Base-by-base conservation (phyloP, 139 green algal genomes). In the Protoeuglena noctilucae region DNA sequence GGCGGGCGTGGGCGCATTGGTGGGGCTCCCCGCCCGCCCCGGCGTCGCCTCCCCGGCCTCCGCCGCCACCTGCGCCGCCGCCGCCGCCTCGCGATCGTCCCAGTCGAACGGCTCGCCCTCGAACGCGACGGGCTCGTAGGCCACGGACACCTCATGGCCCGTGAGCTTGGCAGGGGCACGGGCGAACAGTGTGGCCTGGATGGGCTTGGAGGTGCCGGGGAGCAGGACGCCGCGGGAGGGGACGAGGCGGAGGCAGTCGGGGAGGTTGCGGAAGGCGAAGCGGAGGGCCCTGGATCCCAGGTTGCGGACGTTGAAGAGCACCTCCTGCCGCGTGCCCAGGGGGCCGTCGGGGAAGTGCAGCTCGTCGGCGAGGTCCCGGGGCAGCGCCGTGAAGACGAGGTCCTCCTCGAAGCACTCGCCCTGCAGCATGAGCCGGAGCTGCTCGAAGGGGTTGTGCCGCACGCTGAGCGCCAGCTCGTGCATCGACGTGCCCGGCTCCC, bases 351-450 rank as follows among this genome's bases (percentile, higher is more conserved):
- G 43, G 47, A 91, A 62, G 14, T 51, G 57, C 49, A 91, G 61
- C 68, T 78, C 64, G 59, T 85, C 70, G 22, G 72, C 34, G 3
- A 54, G 29, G 30, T 59, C 68, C 28, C 68, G 60, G 6, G 82
- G 75, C 56, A 91, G 60, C 12, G 52, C 58, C 21, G 77, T 65
- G 28, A 88, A 77, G 4, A 64, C 68, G 6, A 91, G 39, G 46
- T 83, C 76, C 47, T 88, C 77, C 57, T 75, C 61, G 64, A 79
- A 88, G 52, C 71, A 68, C 63, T 83, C 74, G 22, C 74, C 79
- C 2, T 29, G 56, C 4, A 84, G 19, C 5, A 24, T 28, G 26
- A 84, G 49, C 9, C 28, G 40, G 58, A 86, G 76, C 54, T 77
- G 63, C 60, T 88, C 82, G 62, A 82, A 91, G 14, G 69, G 77